These are phyloP conservation scores for Arthrinium puccinioides DNA, from an alignment of 2,329 filamentous ascomycete genomes.

Conservation along the genomic window DNA sequence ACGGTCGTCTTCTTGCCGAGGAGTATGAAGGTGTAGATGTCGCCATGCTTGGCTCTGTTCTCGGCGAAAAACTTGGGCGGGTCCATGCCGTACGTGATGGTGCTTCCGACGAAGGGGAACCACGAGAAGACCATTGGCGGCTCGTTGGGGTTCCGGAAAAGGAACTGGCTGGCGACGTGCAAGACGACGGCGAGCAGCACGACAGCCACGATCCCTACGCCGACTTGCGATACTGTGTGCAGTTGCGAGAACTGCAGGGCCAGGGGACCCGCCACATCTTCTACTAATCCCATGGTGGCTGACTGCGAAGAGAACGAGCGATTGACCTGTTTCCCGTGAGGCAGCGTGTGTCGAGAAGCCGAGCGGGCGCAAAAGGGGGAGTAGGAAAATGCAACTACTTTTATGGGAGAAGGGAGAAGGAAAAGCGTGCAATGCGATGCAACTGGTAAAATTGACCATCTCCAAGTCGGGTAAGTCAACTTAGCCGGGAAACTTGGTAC, in stretches of 20 bases:
- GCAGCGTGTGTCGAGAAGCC: too few species aligned
- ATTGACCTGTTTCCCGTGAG: too few species aligned
- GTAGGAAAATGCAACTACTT: too few species aligned
- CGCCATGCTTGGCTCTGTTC: constrained; percentile 75
- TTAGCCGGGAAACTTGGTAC: too few species aligned
- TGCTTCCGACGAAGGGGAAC: constrained; percentile 81
- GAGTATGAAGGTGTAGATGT: constrained; percentile 83
- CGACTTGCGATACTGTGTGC: constrained; percentile 39
- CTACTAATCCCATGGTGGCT: constrained; percentile 48
- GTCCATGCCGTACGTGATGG: constrained; percentile 90
- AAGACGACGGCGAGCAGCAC: constrained; percentile 55
- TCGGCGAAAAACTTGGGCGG: constrained; percentile 80
- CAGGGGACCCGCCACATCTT: constrained; percentile 43
- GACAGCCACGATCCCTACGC: constrained; percentile 32
- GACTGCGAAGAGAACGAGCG: too few species aligned
- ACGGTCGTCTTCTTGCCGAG: constrained; percentile 88
- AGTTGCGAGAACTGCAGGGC: constrained; percentile 42
- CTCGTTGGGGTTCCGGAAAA: constrained; percentile 77
- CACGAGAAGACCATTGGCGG: constrained; percentile 76
- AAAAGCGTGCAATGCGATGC: too few species aligned
- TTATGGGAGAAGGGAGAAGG: too few species aligned
- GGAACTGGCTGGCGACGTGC: constrained; percentile 74
- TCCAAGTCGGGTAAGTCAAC: too few species aligned
- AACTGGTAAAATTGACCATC: too few species aligned
- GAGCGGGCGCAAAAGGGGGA: too few species aligned